Percentiles rank a stretch among this genome's conserved stretches.
These are phyloP conservation scores for Aspergillus bertholletiae DNA, from an alignment of 495 filamentous ascomycete genomes.

Conservation along the genomic window DNA sequence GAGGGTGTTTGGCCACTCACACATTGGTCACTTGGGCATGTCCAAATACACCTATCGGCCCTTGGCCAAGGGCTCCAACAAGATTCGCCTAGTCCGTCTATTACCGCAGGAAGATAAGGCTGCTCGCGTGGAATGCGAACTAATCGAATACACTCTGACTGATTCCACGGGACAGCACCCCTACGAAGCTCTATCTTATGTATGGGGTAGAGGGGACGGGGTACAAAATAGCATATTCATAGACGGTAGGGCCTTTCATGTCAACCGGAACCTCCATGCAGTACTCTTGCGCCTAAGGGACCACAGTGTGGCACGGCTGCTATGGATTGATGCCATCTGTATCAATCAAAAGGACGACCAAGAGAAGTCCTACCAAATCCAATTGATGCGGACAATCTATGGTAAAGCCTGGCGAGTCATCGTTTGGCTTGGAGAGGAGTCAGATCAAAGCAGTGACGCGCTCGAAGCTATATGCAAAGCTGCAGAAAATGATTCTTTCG, in stretches of 20 bases:
- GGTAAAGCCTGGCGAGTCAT: constrained; percentile 21
- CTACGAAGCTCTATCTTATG: constrained; percentile 11
- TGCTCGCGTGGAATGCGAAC: neutral
- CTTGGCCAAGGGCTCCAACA: no score
- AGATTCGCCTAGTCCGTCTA: constrained; percentile 1
- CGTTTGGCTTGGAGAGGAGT: constrained; percentile 35
- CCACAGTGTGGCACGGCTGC: constrained; percentile 13
- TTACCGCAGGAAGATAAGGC: neutral
- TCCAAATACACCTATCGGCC: no score
- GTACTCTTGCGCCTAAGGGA: constrained; percentile 19
- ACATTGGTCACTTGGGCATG: no score
- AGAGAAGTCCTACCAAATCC: constrained; percentile 26
- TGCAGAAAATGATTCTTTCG: neutral
- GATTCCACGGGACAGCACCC: constrained; percentile 2
- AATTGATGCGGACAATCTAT: constrained; percentile 24
- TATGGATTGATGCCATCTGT: no score
- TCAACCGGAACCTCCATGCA: constrained; percentile 16
- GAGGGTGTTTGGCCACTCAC: no score
- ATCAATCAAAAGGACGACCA: constrained; percentile 28
- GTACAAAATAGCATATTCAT: constrained; percentile 12
- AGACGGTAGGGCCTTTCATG: constrained; percentile 2
- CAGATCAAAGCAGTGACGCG: constrained; percentile 7
- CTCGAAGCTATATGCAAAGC: constrained; percentile 8
- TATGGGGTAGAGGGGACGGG: constrained; percentile 13
- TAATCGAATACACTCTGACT: neutral